Evolutionary conservation across 2,329 filamentous ascomycete genomes (phyloP).

Genomic region (Exophiala alcalophila): DNA sequence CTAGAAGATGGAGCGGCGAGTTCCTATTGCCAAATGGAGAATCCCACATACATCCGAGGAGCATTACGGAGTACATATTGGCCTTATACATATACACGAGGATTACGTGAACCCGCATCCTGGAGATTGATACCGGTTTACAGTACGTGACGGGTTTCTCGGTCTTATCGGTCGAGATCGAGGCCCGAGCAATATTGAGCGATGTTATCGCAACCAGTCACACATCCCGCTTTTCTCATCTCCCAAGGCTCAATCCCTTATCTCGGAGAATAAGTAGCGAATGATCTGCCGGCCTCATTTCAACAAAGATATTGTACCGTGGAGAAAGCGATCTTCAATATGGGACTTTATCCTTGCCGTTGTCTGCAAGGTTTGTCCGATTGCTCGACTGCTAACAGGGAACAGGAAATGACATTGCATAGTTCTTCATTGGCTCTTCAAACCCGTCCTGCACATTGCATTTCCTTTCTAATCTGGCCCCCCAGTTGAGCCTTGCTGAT

Average conservation of each 20-base stretch:
- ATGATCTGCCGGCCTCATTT: conserved; percentile 1
- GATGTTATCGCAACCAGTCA: conserved; percentile 16
- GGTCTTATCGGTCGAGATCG: neutral
- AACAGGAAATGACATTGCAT: conserved; percentile 20
- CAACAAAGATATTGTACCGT: too few species aligned
- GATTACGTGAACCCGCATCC: too few species aligned
- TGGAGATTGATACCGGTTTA: too few species aligned
- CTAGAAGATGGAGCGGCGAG: neutral
- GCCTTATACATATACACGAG: too few species aligned
- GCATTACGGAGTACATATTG: too few species aligned
- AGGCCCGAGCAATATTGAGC: neutral
- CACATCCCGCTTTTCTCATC: conserved; percentile 2
- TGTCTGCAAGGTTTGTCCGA: neutral
- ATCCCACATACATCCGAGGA: too few species aligned
- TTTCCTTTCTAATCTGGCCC: conserved; percentile 3
- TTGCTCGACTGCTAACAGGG: conserved; percentile 10
- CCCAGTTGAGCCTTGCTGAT: conserved; percentile 15
- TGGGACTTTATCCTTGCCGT: neutral
- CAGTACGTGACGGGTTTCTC: conserved; percentile 8
- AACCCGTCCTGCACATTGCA: too few species aligned
- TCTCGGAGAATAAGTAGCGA: conserved; percentile 10
- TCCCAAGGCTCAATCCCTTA: conserved; percentile 5
- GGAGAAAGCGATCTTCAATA: conserved; percentile 18
- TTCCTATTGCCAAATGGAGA: too few species aligned
- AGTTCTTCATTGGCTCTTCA: conserved; percentile 15